These are phyloP conservation scores for Komagataella populi DNA, from an alignment of 805 yeast genomes.

Conservation along the genomic window DNA sequence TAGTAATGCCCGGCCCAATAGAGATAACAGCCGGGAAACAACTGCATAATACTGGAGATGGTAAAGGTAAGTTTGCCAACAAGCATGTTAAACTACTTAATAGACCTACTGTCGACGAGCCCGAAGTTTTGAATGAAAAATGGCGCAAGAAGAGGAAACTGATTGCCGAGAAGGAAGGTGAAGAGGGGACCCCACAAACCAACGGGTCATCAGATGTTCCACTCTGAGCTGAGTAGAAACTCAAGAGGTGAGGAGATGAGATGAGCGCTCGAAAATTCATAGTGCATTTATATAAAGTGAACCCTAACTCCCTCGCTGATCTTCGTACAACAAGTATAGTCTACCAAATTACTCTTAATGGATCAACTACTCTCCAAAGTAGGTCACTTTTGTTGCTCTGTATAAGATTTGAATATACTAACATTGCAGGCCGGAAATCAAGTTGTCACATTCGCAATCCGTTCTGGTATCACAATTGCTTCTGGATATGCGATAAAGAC, in stretches of 20 bases:
- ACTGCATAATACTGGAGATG: conserved; percentile 57
- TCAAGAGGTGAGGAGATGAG: background rate
- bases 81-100: conserved; percentile 43
- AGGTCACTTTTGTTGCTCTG: background rate
- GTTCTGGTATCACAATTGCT: conserved; percentile 49
- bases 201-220: background rate
- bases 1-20: conserved; percentile 11
- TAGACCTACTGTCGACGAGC: conserved; percentile 47
- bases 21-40: conserved; percentile 14
- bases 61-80: conserved; percentile 46
- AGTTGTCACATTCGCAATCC: conserved; percentile 67
- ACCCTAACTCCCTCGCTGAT: background rate
- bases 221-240: background rate
- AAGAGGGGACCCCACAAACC: background rate
- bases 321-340: too few relatives aligned
- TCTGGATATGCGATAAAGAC: conserved; percentile 61
- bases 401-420: background rate
- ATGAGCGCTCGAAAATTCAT: background rate
- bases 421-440: conserved; percentile 50
- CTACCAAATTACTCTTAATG: background rate
- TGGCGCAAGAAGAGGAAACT: conserved; percentile 30
- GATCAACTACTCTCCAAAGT: background rate
- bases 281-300: background rate
- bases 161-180: background rate
- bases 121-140: conserved; percentile 56